Base-by-base conservation (phyloP, 345 rosid species). In the Triadica sebifera region DNA sequence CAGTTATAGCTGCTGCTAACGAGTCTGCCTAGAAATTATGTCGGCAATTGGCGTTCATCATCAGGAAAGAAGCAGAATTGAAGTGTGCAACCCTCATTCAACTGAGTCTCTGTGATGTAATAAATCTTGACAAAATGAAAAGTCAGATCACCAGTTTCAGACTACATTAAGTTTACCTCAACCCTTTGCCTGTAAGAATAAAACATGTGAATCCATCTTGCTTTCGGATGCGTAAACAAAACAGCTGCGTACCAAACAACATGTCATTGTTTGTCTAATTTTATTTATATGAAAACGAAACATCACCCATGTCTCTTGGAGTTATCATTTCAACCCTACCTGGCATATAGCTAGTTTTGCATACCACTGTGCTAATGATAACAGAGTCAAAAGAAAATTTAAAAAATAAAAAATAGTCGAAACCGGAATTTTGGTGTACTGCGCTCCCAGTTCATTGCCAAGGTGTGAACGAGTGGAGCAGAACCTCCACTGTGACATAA, bases 1-100 rank as follows among this genome's bases (percentile, higher is more conserved):
- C 90, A 45, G 55, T 72, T 52, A 41, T 70, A 51, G 55, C 70
- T 65, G 76, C 81, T 57, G 67, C 73, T 62, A 81, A 80, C 62
- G 57, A 84, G 73, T 78, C 82, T n/a, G 59, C 68, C 57, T 80
- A 82, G 78, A 17, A 49, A 66, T 69, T 13, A 12, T n/a, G 46
- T 29, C 58, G 20, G n/a, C 22, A 12, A 11, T 55, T 61, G 50
- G 37, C 12, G 39, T 46, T 20, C 41, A 15, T 37, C 24, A 12
- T 15, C 52, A 43, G 46, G 63, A 64, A 52, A 67, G 68, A 58
- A 59, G 55, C 8, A 45, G 55, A 45, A 8, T 12, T 56, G 16
- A 65, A 16, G 49, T n/a, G n/a, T 9, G 41, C 41, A 58, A 25
- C 39, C 64, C 22, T 25, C 53, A 37, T n/a, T n/a, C 16, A 24